Percentiles rank a stretch among this genome's conserved stretches.
These are phyloP conservation scores for Melaleuca quinquenervia DNA, from an alignment of 345 rosid genomes.

Conservation along the genomic window DNA sequence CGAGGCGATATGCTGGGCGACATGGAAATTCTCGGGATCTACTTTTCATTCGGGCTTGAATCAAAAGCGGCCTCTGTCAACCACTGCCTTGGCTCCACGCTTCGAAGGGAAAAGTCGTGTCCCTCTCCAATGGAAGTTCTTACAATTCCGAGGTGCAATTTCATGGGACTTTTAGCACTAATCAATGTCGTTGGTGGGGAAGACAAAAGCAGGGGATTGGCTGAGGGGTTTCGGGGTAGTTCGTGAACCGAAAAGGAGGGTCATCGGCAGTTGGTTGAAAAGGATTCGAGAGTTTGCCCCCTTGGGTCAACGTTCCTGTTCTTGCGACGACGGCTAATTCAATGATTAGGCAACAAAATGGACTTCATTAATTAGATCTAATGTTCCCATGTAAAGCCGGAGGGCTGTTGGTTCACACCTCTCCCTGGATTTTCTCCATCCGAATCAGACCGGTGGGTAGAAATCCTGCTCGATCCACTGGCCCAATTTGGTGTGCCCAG, in stretches of 20 bases:
- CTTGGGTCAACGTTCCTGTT: neutral
- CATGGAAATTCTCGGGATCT: neutral
- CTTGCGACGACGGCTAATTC: neutral
- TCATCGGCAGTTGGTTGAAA: neutral
- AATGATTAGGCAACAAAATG: neutral
- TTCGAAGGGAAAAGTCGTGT: no score
- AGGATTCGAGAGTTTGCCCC: neutral
- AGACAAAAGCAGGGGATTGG: neutral
- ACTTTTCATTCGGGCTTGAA: neutral
- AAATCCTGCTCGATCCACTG: neutral
- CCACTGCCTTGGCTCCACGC: no score
- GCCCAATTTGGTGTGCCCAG: neutral
- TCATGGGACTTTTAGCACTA: no score
- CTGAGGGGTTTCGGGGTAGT: neutral
- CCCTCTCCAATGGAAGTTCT: no score
- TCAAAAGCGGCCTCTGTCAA: neutral
- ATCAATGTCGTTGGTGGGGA: neutral
- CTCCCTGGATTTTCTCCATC: neutral
- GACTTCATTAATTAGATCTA: neutral
- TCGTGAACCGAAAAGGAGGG: neutral
- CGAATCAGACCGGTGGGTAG: neutral
- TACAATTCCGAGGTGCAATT: no score
- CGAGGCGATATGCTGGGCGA: no score
- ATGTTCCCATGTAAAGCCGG: neutral
- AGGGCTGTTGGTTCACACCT: neutral